Percentiles rank a stretch among this genome's conserved stretches.
These are phyloP conservation scores for Carex sylvatica DNA, from an alignment of 202 grass and related monocot genomes.

Conservation along the genomic window DNA sequence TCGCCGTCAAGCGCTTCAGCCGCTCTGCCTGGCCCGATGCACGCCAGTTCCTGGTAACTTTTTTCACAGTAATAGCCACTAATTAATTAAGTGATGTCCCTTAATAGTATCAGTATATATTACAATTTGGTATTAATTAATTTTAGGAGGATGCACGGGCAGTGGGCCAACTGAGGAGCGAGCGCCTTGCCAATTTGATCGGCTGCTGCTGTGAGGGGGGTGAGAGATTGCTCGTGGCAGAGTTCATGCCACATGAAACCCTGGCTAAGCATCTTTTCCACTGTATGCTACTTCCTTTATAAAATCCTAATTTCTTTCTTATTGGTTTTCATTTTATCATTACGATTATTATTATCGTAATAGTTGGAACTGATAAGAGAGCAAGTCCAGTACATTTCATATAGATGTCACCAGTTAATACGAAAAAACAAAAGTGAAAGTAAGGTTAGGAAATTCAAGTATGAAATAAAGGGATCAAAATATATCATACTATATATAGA, in stretches of 20 bases:
- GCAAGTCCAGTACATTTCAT: neutral
- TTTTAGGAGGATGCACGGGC: constrained; percentile 75
- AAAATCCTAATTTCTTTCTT: neutral
- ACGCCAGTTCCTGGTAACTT: constrained; percentile 67
- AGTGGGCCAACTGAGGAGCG: constrained; percentile 78
- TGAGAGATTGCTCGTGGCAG: constrained; percentile 75
- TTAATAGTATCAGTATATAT: too few species aligned
- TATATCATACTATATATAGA: neutral
- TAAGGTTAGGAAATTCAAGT: neutral
- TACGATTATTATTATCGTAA: neutral
- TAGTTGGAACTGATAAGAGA: neutral
- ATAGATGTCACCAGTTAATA: neutral
- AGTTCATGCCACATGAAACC: constrained; percentile 95
- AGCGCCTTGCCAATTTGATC: constrained; percentile 68
- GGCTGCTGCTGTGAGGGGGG: constrained; percentile 82
- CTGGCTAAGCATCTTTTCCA: constrained; percentile 97
- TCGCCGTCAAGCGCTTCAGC: constrained; percentile 85
- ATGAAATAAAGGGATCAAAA: neutral
- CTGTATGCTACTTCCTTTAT: constrained; percentile 44
- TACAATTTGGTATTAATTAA: neutral
- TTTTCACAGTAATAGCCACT: neutral
- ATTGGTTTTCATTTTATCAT: neutral
- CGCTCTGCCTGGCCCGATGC: constrained; percentile 88
- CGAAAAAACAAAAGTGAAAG: neutral
- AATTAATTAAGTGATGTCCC: too few species aligned